Evolutionary conservation across 495 filamentous ascomycete species (phyloP), one percentile per base, ranked within the genome.

Genomic region (Penicillium atrosanguineum): DNA sequence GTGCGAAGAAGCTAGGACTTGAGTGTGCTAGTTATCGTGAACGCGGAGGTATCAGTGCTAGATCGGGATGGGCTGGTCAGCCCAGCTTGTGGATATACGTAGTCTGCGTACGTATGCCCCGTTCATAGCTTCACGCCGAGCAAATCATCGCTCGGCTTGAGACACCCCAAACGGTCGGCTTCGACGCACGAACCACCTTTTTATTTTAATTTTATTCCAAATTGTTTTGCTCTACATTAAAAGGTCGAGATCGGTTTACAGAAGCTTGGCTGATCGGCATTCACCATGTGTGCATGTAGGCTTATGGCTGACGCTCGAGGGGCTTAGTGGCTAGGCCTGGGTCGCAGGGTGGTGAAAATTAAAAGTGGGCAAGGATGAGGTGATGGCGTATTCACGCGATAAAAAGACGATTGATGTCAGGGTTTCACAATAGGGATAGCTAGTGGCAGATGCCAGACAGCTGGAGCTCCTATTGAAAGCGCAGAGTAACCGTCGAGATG

Each of bases 21-120:
- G 23, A 23, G 46, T n/a, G 37, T 34, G 40, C 25, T 44, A 53
- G 60, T 44, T 8, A 25, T 52, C 40, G 34, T 47, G 50, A 56
- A 50, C 46, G 44, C 44, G 4, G 51, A 58, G 50, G 53, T 34
- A 50, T 44, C 41, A 50, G 52, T 18, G 51, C 51, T 53, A 28
- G 46, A 64, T 62, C 53, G 46, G 46, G 52, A 36, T n/a, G 44
- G 44, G 41, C 39, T 63, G 48, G 52, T 44, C 51, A 41, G 25
- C 43, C 51, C 36, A 39, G 34, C 31, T 46, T 43, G 50, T 53
- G 52, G 51, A 61, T 59, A 60, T 64, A 64, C 61, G 63, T 64
- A 62, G 55, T 28, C 61, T 46, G 63, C 61, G 55, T 62, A 67
- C 63, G 63, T 67, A 67, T 62, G 53, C 55, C 50, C 53, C 52